Evolutionary conservation across 768 basidiomycete genomes (phyloP).

Genomic region (Macrolepiota albuminosa): DNA sequence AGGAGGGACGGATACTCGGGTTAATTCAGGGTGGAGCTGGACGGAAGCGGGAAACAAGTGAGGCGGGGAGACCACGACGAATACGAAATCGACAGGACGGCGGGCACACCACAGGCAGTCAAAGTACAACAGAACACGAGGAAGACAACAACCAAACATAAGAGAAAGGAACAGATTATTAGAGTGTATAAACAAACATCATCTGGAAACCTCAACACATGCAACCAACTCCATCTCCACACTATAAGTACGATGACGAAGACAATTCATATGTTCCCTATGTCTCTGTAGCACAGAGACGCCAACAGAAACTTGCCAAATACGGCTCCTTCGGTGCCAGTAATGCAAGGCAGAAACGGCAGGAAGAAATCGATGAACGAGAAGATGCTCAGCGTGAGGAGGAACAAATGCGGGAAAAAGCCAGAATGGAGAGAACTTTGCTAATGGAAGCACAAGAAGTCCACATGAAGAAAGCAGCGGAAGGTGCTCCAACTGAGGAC

Average conservation of each 20-base stretch:
- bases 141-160: too few relatives aligned
- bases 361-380: conserved; percentile 64
- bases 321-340: conserved; percentile 57
- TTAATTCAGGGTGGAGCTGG: too few relatives aligned
- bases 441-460: conserved; percentile 95
- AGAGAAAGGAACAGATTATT: too few relatives aligned
- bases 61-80: too few relatives aligned
- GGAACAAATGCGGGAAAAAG: conserved; percentile 67
- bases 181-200: neutral
- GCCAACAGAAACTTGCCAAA: conserved; percentile 75
- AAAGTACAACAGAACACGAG: too few relatives aligned
- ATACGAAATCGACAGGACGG: too few relatives aligned
- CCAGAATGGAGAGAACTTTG: conserved; percentile 81
- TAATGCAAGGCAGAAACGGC: conserved; percentile 40
- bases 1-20: too few relatives aligned
- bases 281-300: conserved; percentile 80
- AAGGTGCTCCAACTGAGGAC: conserved; percentile 44
- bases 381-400: conserved; percentile 80
- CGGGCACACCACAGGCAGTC: too few relatives aligned
- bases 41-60: too few relatives aligned
- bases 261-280: conserved; percentile 77
- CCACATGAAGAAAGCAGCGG: conserved; percentile 72
- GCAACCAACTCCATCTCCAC: conserved; percentile 55
- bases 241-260: conserved; percentile 59
- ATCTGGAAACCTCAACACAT: conserved; percentile 39